Evolutionary conservation across 2,329 filamentous ascomycete species (phyloP).

Genomic region (Botryotinia narcissicola): DNA sequence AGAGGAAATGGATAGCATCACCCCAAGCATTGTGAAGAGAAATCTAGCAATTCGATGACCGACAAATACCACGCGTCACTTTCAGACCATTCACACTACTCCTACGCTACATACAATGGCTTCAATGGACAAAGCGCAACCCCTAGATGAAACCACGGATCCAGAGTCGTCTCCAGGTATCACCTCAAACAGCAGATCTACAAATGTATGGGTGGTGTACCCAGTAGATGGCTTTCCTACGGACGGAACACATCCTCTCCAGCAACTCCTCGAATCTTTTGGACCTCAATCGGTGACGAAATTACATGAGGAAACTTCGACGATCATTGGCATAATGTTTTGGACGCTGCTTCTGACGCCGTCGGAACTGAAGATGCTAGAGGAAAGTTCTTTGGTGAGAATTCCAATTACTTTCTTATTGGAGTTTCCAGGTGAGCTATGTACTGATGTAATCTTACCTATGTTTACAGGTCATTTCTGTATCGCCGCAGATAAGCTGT

Average conservation of each 20-base stretch:
- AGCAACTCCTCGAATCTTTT: background rate
- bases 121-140: background rate
- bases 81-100: background rate
- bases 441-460: background rate
- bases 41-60: background rate
- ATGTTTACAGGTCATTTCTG: background rate
- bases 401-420: background rate
- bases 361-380: background rate
- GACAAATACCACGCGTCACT: background rate
- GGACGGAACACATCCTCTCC: background rate
- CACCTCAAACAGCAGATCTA: background rate
- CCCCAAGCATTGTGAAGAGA: background rate
- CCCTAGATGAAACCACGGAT: background rate
- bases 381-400: background rate
- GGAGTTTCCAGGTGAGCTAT: background rate
- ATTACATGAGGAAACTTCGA: accelerated
- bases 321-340: background rate
- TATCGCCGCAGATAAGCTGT: no score
- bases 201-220: background rate
- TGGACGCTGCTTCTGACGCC: background rate
- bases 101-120: background rate
- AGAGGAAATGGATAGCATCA: background rate
- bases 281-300: background rate
- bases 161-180: background rate
- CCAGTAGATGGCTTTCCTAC: background rate